Percentiles rank a stretch among this genome's conserved stretches.
Conservation (phyloP, 305 asterid species). For the Caryopteris hybrid region DNA sequence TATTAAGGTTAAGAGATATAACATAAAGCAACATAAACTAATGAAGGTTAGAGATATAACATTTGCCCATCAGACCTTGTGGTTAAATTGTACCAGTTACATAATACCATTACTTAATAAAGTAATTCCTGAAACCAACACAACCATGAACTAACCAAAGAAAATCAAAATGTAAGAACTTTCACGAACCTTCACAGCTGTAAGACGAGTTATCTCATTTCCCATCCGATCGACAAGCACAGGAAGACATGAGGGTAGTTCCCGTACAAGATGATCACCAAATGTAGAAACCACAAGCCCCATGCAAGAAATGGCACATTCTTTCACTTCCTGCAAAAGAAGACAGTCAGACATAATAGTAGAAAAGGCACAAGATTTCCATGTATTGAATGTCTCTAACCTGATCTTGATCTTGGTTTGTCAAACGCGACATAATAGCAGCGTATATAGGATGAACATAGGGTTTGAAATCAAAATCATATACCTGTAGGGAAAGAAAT, state of each 20-base stretch:
- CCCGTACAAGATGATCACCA: slow-evolving; percentile 86
- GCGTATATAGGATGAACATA: slow-evolving; percentile 85
- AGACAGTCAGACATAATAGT: slow-evolving; percentile 24
- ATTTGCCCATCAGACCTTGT: too few relatives aligned
- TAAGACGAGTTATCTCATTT: slow-evolving; percentile 95
- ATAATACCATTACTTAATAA: not conserved
- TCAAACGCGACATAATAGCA: slow-evolving; percentile 94
- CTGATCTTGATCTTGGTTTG: slow-evolving; percentile 99
- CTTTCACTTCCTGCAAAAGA: slow-evolving; percentile 88
- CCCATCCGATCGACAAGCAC: slow-evolving; percentile 99
- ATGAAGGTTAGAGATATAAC: too few relatives aligned
- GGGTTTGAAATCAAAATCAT: slow-evolving; percentile 81
- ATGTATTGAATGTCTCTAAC: slow-evolving; percentile 33
- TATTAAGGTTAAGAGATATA: too few relatives aligned
- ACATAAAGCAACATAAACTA: not conserved
- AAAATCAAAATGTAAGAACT: not conserved
- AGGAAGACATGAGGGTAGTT: slow-evolving; percentile 90
- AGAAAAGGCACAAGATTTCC: slow-evolving; percentile 14
- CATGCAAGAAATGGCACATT: slow-evolving; percentile 99
- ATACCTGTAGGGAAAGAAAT: slow-evolving; percentile 42
- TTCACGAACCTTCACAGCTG: slow-evolving; percentile 91
- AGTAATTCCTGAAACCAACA: not conserved
- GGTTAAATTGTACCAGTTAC: not conserved
- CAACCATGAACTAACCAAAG: slow-evolving; percentile 6
- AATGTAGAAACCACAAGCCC: slow-evolving; percentile 95